A percentile compares a stretch with the other conserved stretches of the same genome.
These are phyloP conservation scores for Ogataea neopini DNA, from an alignment of 805 yeast genomes.

Conservation along the genomic window DNA sequence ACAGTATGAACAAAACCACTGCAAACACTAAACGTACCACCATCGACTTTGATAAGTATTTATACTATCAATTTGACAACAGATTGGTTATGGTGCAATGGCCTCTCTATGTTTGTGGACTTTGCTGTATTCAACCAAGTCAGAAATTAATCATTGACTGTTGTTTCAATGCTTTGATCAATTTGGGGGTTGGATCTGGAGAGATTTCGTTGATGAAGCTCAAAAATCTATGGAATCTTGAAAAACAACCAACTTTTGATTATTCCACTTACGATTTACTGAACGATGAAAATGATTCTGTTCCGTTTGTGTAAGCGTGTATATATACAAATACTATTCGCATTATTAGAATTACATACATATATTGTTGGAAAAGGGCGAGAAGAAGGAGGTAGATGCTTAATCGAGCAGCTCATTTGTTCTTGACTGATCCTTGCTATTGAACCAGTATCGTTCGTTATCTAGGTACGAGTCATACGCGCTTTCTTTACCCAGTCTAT, in stretches of 20 bases:
- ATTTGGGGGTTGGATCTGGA: conserved; percentile 39
- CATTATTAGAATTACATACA: background rate
- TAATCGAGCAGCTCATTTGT: conserved; percentile 36
- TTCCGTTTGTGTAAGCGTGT: conserved; percentile 34
- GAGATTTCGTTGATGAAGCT: conserved; percentile 35
- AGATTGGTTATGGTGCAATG: conserved; percentile 40
- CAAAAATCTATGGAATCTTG: conserved; percentile 34
- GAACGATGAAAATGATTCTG: conserved; percentile 37
- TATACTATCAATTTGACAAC: conserved; percentile 36
- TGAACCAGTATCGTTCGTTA: conserved; percentile 39
- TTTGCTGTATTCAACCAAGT: conserved; percentile 32
- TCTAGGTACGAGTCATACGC: conserved; percentile 35
- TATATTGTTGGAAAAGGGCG: background rate
- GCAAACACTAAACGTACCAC: conserved; percentile 12
- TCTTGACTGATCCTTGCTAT: conserved; percentile 41
- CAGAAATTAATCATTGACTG: conserved; percentile 37
- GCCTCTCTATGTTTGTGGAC: conserved; percentile 38
- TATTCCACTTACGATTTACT: conserved; percentile 28
- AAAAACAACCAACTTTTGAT: conserved; percentile 28
- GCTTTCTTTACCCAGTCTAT: conserved; percentile 38
- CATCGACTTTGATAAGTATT: conserved; percentile 30
- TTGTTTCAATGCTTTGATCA: conserved; percentile 36
- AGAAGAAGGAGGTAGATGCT: background rate
- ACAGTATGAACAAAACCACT: conserved; percentile 8
- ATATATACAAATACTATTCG: background rate